Conservation (phyloP, 2,329 filamentous ascomycete genomes). For the Coniella lustricola region DNA sequence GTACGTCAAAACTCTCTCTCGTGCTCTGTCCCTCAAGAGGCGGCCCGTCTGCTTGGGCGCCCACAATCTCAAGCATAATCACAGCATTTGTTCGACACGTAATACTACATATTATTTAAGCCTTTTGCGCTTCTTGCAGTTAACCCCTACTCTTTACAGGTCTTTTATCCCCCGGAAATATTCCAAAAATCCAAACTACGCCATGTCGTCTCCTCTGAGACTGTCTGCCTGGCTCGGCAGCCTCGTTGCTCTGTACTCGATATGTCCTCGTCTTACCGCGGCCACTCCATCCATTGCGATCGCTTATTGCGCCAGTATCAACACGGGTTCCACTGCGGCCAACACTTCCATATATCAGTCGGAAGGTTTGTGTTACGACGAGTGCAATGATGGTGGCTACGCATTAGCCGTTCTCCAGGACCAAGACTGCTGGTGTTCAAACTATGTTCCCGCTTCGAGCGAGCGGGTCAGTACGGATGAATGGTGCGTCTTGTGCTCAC, state of each 20-base stretch:
- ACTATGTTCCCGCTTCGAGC: conserved; percentile 51
- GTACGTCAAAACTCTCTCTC: neutral
- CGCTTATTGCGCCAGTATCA: conserved; percentile 39
- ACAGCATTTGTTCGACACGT: no score
- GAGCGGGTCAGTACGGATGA: conserved; percentile 32
- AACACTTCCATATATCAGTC: conserved; percentile 55
- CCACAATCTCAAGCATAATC: no score
- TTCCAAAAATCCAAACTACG: no score
- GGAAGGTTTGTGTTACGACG: conserved; percentile 59
- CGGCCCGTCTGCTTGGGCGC: neutral
- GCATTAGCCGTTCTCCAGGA: conserved; percentile 64
- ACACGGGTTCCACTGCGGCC: conserved; percentile 34
- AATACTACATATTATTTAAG: no score
- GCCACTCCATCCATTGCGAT: conserved; percentile 27
- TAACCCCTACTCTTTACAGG: neutral
- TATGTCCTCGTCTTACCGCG: conserved; percentile 20
- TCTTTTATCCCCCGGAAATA: neutral
- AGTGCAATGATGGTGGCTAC: conserved; percentile 46
- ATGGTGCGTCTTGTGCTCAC: conserved; percentile 33
- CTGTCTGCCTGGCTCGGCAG: conserved; percentile 12
- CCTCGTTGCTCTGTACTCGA: conserved; percentile 15
- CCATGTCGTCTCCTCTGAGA: conserved; percentile 3
- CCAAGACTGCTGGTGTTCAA: conserved; percentile 66
- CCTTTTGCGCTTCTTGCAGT: conserved; percentile 1
- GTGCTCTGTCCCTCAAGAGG: neutral